A percentile compares a stretch with the other conserved stretches of the same genome.
These are phyloP conservation scores for Cadophora sp. DNA, from an alignment of 2,329 filamentous ascomycete species.

Conservation along the genomic window DNA sequence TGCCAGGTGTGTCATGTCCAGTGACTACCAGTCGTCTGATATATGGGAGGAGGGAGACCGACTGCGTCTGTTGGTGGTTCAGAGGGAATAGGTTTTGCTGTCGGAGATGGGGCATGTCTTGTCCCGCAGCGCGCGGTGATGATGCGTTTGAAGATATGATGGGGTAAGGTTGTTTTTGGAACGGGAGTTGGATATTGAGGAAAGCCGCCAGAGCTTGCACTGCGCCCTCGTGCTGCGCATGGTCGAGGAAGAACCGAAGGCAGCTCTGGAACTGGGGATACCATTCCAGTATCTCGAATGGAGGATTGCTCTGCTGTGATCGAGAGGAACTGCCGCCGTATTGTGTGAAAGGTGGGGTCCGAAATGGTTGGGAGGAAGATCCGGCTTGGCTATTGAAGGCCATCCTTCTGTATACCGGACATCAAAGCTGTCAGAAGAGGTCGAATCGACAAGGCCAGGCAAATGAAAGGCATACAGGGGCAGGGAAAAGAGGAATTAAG, in stretches of 20 bases:
- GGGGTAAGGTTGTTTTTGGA: constrained; percentile 67
- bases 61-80: constrained; percentile 30
- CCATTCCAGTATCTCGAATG: constrained; percentile 89
- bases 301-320: constrained; percentile 24
- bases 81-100: constrained; percentile 32
- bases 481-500: constrained; percentile 1
- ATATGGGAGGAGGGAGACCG: constrained; percentile 82
- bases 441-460: background rate
- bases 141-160: constrained; percentile 50
- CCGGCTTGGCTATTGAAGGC: constrained; percentile 34
- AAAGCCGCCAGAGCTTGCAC: constrained; percentile 91
- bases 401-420: constrained; percentile 27
- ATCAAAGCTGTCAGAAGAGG: constrained; percentile 16
- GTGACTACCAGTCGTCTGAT: constrained; percentile 89
- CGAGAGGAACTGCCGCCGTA: constrained; percentile 34
- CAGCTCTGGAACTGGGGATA: constrained; percentile 90
- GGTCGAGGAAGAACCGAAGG: constrained; percentile 88
- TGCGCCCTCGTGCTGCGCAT: constrained; percentile 81
- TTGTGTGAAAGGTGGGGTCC: constrained; percentile 25
- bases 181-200: constrained; percentile 90
- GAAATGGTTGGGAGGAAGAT: constrained; percentile 27
- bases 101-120: constrained; percentile 32
- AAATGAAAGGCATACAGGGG: background rate
- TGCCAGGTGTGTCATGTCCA: constrained; percentile 83
- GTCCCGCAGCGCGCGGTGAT: constrained; percentile 47